A percentile compares a stretch with the other conserved stretches of the same genome.
Conservation (phyloP, 148 eudicot genomes). For the Camellia granthamiana region DNA sequence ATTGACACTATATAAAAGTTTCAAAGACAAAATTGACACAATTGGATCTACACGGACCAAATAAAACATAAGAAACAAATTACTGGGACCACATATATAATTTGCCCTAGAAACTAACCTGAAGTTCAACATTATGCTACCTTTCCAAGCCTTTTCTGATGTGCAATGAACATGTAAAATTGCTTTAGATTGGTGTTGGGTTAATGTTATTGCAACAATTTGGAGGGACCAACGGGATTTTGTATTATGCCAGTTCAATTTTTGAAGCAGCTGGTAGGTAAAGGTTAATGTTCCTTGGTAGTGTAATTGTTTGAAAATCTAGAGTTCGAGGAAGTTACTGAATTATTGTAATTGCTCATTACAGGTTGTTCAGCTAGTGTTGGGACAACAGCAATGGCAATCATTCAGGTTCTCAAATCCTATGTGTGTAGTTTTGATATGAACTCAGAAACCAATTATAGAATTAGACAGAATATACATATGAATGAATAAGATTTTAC, state of each 20-base stretch:
- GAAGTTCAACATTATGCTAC: not conserved
- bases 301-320: not conserved
- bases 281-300: not conserved
- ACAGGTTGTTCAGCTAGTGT: conserved; percentile 48
- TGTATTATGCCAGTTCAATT: conserved; percentile 49
- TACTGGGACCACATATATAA: too few relatives aligned
- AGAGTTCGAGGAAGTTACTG: not conserved
- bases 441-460: too few relatives aligned
- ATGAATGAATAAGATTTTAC: too few relatives aligned
- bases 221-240: conserved; percentile 56
- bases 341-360: not conserved
- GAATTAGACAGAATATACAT: too few relatives aligned
- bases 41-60: too few relatives aligned
- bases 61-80: too few relatives aligned
- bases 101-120: not conserved
- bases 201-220: conserved; percentile 43
- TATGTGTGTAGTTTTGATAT: not conserved
- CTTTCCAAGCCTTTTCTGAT: not conserved
- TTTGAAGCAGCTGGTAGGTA: conserved; percentile 56
- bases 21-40: too few relatives aligned
- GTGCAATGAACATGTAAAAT: not conserved
- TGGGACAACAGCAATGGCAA: conserved; percentile 54
- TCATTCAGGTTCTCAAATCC: conserved; percentile 49
- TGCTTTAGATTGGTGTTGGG: conserved; percentile 53
- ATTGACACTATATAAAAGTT: too few relatives aligned